Conservation (phyloP, 2,329 filamentous ascomycete species). For the Aspergillus ochraceus region DNA sequence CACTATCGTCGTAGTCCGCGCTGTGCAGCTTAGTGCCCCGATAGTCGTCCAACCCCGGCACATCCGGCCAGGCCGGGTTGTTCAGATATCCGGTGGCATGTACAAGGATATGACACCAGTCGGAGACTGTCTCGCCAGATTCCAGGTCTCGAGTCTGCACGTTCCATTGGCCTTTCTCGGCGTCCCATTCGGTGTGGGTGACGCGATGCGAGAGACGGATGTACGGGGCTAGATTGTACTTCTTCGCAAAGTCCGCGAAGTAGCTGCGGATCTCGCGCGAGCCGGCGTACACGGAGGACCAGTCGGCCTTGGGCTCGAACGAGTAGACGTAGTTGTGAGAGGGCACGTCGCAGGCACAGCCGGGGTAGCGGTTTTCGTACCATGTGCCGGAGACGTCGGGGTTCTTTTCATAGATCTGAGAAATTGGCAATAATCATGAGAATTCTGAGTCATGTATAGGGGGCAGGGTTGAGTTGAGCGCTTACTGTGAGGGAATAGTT, state of each 20-base stretch:
- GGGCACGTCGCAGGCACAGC: slow-evolving; percentile 11
- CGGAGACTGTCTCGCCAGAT: background rate
- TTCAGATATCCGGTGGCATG: slow-evolving; percentile 7
- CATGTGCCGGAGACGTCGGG: slow-evolving; percentile 11
- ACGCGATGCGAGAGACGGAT: slow-evolving; percentile 5
- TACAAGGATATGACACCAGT: slow-evolving; percentile 8
- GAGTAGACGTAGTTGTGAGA: slow-evolving; percentile 3
- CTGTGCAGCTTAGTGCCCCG: slow-evolving; percentile 8
- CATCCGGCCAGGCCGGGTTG: slow-evolving; percentile 2
- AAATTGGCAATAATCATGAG: no score
- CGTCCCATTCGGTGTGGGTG: background rate
- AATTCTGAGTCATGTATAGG: no score
- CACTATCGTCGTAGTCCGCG: background rate
- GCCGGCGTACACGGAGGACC: slow-evolving; percentile 1
- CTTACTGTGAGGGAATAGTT: slow-evolving; percentile 2
- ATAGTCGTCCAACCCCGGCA: slow-evolving; percentile 5
- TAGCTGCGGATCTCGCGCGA: background rate
- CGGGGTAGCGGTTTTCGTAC: slow-evolving; percentile 18
- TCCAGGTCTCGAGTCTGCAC: background rate
- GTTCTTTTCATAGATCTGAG: slow-evolving; percentile 8
- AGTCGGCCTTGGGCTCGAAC: slow-evolving; percentile 5
- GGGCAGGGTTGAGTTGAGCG: no score
- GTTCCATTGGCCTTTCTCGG: background rate
- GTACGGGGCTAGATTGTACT: background rate
- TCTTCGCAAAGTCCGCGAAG: background rate